These are phyloP conservation scores for Logfia minima DNA, from an alignment of 129 eudicot species.

Conservation along the genomic window DNA sequence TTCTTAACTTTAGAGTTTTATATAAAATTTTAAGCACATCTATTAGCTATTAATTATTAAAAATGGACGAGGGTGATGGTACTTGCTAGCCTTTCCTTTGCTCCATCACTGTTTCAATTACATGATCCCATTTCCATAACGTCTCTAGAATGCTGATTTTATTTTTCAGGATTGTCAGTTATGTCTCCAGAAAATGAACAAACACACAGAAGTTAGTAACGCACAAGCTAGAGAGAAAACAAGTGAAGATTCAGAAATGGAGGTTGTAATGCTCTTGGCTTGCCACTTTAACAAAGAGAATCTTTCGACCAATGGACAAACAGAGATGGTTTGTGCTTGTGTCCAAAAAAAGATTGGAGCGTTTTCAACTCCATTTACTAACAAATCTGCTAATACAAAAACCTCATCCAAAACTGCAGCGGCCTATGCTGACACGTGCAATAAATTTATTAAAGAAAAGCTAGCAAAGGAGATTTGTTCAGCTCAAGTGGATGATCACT, in stretches of 20 bases:
- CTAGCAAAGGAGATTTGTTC: slow-evolving; percentile 1
- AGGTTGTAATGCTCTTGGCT: slow-evolving; percentile 44
- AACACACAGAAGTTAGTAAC: background rate
- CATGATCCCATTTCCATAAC: background rate
- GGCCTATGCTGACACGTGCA: slow-evolving; percentile 5
- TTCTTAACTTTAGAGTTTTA: too few relatives aligned
- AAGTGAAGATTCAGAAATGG: slow-evolving; percentile 38
- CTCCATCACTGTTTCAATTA: background rate
- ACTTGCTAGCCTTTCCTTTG: background rate
- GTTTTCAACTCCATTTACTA: background rate
- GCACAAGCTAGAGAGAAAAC: background rate
- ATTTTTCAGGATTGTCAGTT: background rate
- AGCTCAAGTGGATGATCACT: slow-evolving; percentile 4
- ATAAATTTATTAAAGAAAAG: slow-evolving; percentile 13
- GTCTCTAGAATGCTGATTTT: background rate
- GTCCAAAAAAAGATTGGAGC: slow-evolving; percentile 28
- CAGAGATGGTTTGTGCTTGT: slow-evolving; percentile 27
- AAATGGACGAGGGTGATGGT: background rate
- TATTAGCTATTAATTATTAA: too few relatives aligned
- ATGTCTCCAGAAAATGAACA: slow-evolving; percentile 12
- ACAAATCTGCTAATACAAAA: background rate
- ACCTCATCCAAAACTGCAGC: background rate
- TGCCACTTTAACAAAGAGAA: slow-evolving; percentile 31
- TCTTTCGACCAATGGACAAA: background rate
- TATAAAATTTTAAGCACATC: too few relatives aligned